Percentiles rank a stretch among this genome's conserved stretches.
phyloP scores from a whole-genome alignment of 352 stramenopile species.

The Phytophthora fragariaefolia region DNA sequence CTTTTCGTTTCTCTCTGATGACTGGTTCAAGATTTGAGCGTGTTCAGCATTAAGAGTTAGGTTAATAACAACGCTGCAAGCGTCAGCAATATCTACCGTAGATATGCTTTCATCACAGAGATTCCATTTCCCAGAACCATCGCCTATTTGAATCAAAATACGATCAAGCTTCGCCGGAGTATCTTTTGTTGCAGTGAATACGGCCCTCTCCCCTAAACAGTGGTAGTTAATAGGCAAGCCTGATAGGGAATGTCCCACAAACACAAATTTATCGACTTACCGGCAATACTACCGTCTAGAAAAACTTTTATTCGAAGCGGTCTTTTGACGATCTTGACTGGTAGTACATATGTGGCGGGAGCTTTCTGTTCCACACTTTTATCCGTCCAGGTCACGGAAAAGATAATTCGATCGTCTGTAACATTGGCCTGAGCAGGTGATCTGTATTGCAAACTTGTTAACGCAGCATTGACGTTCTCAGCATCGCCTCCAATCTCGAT shows the following conservation, averaged over 20 bases:
- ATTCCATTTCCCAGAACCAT: no score
- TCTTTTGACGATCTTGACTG: constrained; percentile 21
- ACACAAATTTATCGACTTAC: constrained; percentile 13
- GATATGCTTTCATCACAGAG: no score
- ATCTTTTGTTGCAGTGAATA: no score
- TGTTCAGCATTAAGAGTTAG: no score
- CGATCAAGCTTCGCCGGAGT: no score
- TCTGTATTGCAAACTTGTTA: constrained; percentile 24
- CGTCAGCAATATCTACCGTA: no score
- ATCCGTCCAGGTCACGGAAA: constrained; percentile 18
- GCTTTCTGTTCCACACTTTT: not conserved
- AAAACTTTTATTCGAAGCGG: constrained; percentile 14
- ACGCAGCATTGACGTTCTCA: constrained; percentile 33
- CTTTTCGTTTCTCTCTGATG: no score
- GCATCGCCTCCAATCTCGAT: constrained; percentile 20
- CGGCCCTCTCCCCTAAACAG: no score
- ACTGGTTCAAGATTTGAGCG: no score
- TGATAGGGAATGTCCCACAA: not conserved
- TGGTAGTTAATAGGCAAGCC: no score
- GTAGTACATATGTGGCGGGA: constrained; percentile 5
- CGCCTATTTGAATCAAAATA: no score
- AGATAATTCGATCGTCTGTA: constrained; percentile 17
- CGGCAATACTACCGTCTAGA: constrained; percentile 11
- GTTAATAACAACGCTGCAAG: no score
- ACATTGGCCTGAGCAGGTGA: not conserved